Percentiles rank a stretch among this genome's conserved stretches.
These are phyloP conservation scores for Coccomyxa subellipsoidea DNA, from an alignment of 163 green algal species.

Conservation along the genomic window DNA sequence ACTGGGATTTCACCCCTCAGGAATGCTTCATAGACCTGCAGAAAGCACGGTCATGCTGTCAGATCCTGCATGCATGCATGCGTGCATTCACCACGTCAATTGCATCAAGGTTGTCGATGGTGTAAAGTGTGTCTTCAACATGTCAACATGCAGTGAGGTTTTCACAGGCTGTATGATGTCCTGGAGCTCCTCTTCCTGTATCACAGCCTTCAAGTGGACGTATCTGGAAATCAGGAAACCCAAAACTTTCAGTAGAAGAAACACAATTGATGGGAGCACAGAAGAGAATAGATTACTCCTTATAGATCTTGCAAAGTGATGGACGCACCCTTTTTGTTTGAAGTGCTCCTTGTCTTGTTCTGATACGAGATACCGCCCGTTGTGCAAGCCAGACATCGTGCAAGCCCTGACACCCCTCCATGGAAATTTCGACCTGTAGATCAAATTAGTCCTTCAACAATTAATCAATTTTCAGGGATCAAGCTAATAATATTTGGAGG, in stretches of 20 bases:
- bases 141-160: background rate
- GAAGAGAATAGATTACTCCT: no score
- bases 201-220: background rate
- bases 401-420: background rate
- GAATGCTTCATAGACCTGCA: conserved; percentile 46
- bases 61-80: background rate
- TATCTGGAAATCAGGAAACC: background rate
- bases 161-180: background rate
- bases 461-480: background rate
- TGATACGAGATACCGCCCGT: background rate
- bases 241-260: background rate
- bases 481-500: no score
- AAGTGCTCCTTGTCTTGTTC: background rate
- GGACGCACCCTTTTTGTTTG: background rate
- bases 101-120: no score
- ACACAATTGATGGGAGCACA: no score
- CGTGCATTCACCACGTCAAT: background rate
- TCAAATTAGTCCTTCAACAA: background rate
- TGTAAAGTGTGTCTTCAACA: background rate
- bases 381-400: background rate
- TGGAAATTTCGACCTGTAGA: background rate
- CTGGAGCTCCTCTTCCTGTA: background rate
- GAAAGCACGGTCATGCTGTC: background rate
- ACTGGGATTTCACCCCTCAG: conserved; percentile 39
- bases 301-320: background rate